Percentiles rank a stretch among this genome's conserved stretches.
These are phyloP conservation scores for Tympanopsis confertula DNA, from an alignment of 2,329 filamentous ascomycete genomes.

Conservation along the genomic window DNA sequence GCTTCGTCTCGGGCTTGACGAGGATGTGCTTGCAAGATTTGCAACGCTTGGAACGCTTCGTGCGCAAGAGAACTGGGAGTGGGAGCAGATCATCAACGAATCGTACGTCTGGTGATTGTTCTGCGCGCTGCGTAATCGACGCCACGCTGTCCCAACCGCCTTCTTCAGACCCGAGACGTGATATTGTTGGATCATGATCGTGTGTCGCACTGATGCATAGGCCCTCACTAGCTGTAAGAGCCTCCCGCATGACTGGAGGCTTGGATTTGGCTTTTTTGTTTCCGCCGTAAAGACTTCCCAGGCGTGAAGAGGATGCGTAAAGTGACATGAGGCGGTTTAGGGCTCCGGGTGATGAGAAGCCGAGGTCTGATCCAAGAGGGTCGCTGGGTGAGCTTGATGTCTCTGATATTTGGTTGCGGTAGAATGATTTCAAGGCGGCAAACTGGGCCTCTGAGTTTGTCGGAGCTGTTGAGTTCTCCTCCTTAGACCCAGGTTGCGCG, in stretches of 20 bases:
- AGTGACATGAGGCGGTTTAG: constrained; percentile 83
- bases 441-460: constrained; percentile 60
- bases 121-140: constrained; percentile 33
- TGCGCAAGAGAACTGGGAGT: constrained; percentile 70
- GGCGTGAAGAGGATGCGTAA: constrained; percentile 57
- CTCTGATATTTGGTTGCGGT: constrained; percentile 60
- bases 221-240: constrained; percentile 59
- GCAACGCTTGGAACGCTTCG: constrained; percentile 89
- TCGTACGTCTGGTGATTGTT: constrained; percentile 37
- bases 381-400: constrained; percentile 42
- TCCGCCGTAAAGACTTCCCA: constrained; percentile 52
- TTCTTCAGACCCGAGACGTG: constrained; percentile 38
- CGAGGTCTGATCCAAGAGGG: constrained; percentile 29
- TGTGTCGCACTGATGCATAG: constrained; percentile 50
- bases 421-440: constrained; percentile 65
- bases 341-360: constrained; percentile 66
- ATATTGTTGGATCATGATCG: constrained; percentile 48
- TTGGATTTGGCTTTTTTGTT: constrained; percentile 40
- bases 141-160: constrained; percentile 46
- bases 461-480: constrained; percentile 21
- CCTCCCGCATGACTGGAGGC: constrained; percentile 61
- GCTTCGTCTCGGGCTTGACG: constrained; percentile 84
- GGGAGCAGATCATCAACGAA: constrained; percentile 71
- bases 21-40: constrained; percentile 88
- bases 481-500: not conserved